Evolutionary conservation across 2,329 filamentous ascomycete species (phyloP).

Genomic region (Fonsecaea pedrosoi): DNA sequence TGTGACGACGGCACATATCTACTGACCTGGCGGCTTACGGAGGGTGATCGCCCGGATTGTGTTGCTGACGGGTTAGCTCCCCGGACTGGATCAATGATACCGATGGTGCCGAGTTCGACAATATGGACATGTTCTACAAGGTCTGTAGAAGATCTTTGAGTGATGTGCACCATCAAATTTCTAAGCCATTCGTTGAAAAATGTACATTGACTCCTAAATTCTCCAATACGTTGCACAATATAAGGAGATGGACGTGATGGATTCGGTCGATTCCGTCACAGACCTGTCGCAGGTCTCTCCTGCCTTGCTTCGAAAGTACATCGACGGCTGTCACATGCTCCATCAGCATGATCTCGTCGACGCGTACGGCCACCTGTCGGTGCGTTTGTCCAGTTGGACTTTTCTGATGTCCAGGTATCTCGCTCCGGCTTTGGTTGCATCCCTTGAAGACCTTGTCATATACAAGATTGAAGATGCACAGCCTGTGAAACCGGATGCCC

Average conservation of each 20-base stretch:
- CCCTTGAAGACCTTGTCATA: conserved; percentile 8
- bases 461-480: conserved; percentile 14
- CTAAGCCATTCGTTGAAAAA: not conserved
- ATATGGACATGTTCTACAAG: not conserved
- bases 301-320: conserved; percentile 2
- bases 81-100: not conserved
- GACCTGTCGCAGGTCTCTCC: conserved; percentile 8
- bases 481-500: conserved; percentile 10
- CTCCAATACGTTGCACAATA: not conserved
- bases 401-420: conserved; percentile 18
- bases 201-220: not conserved
- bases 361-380: conserved; percentile 13
- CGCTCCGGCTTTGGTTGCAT: conserved; percentile 13
- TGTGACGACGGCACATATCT: not conserved
- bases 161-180: not conserved
- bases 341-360: conserved; percentile 16
- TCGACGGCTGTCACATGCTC: conserved; percentile 16
- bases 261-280: not conserved
- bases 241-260: not conserved
- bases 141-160: not conserved
- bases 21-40: not conserved
- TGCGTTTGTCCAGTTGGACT: conserved; percentile 7
- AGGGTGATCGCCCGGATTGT: not conserved
- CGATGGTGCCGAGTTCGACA: not conserved
- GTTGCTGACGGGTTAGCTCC: not conserved